Evolutionary conservation across 805 yeast species (phyloP).

Genomic region (Sugiyamaella americana): DNA sequence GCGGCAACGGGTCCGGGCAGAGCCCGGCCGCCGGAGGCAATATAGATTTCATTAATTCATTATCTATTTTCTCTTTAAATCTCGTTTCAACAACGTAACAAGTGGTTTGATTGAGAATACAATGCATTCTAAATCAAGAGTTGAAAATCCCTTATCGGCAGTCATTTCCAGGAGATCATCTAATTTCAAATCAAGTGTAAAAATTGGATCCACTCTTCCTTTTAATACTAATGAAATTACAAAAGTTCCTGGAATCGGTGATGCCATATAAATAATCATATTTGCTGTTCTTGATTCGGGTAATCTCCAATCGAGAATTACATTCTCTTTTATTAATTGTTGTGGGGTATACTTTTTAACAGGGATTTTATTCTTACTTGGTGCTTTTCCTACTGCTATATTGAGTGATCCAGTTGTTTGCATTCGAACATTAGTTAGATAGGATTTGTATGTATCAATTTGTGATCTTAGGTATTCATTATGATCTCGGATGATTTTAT

Average conservation of each 20-base stretch:
- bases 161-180: slow-evolving; percentile 32
- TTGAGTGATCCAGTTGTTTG: slow-evolving; percentile 27
- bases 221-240: slow-evolving; percentile 28
- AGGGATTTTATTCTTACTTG: slow-evolving; percentile 11
- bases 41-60: not conserved
- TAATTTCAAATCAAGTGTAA: slow-evolving; percentile 29
- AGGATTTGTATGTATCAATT: slow-evolving; percentile 33
- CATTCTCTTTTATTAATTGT: slow-evolving; percentile 26
- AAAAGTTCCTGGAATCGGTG: slow-evolving; percentile 30
- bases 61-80: slow-evolving; percentile 17
- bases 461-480: slow-evolving; percentile 33
- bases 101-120: slow-evolving; percentile 25
- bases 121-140: slow-evolving; percentile 28
- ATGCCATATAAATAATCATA: slow-evolving; percentile 25
- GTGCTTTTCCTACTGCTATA: slow-evolving; percentile 13
- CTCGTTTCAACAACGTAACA: slow-evolving; percentile 24
- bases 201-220: slow-evolving; percentile 28
- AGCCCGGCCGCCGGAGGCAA: too few relatives aligned
- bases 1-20: too few relatives aligned
- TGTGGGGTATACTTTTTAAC: slow-evolving; percentile 25
- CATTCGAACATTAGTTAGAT: slow-evolving; percentile 31
- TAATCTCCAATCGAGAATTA: slow-evolving; percentile 25
- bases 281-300: slow-evolving; percentile 23
- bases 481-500: slow-evolving; percentile 30
- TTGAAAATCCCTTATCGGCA: slow-evolving; percentile 20